Evolutionary conservation across 306 rosid genomes (phyloP).

Genomic region (Oxytropis ochrocephala): DNA sequence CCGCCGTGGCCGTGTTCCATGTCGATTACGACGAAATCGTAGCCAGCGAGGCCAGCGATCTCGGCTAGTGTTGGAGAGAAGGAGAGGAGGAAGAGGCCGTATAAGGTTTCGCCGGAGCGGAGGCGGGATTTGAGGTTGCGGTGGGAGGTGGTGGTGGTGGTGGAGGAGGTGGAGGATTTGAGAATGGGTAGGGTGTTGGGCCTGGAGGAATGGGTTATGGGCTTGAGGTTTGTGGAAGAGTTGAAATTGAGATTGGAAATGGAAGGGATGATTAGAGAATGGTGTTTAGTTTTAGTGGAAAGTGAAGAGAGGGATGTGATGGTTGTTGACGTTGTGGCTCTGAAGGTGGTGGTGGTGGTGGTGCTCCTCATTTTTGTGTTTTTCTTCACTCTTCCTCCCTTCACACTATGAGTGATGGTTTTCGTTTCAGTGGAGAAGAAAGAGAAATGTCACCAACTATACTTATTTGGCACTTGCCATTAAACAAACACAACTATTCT

Average conservation of each 20-base stretch:
- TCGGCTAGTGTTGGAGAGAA: constrained; percentile 81
- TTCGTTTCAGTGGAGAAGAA: no score
- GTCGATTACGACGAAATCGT: constrained; percentile 71
- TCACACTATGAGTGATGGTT: no score
- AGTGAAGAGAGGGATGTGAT: neutral
- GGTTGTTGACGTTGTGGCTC: neutral
- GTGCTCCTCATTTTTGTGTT: constrained; percentile 18
- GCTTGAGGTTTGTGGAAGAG: constrained; percentile 25
- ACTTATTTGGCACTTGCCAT: no score
- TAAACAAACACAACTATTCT: no score
- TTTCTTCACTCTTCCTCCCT: neutral
- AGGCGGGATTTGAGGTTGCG: constrained; percentile 58
- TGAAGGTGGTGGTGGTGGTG: neutral
- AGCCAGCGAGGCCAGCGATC: constrained; percentile 73
- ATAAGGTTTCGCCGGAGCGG: constrained; percentile 59
- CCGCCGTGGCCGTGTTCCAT: constrained; percentile 88
- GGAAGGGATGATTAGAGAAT: neutral
- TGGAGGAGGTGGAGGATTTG: constrained; percentile 24
- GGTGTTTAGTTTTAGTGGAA: neutral
- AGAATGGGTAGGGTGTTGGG: neutral
- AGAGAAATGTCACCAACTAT: no score
- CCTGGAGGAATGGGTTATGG: neutral
- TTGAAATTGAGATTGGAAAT: neutral
- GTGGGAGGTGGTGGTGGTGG: neutral
- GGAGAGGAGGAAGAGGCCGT: constrained; percentile 69